These are phyloP conservation scores for Raffaelea ambrosiae DNA, from an alignment of 2,329 filamentous ascomycete species.

Conservation along the genomic window DNA sequence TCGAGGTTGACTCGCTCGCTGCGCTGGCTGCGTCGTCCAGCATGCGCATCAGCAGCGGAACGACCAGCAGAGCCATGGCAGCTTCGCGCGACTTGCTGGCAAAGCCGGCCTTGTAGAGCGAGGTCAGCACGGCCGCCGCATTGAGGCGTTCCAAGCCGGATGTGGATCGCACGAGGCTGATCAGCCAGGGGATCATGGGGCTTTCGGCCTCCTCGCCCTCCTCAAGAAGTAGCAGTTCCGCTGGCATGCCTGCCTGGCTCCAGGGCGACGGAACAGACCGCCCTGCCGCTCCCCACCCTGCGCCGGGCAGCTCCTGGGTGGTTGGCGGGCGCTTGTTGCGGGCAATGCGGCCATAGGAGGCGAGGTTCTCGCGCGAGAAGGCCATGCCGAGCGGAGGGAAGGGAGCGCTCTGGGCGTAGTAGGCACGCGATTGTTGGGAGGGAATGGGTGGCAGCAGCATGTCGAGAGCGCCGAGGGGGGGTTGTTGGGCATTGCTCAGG, in stretches of 20 bases:
- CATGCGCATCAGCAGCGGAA: slow-evolving; percentile 61
- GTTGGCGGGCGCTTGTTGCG: slow-evolving; percentile 16
- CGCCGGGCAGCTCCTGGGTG: slow-evolving; percentile 9
- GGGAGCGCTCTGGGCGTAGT: slow-evolving; percentile 28
- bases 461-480: slow-evolving; percentile 51
- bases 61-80: slow-evolving; percentile 56
- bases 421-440: slow-evolving; percentile 25
- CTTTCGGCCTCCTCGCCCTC: slow-evolving; percentile 56
- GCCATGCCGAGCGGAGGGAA: slow-evolving; percentile 46
- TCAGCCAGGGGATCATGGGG: slow-evolving; percentile 64
- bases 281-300: background rate
- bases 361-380: slow-evolving; percentile 27
- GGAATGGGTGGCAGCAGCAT: slow-evolving; percentile 52
- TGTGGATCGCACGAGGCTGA: slow-evolving; percentile 52
- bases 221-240: background rate
- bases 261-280: too few species aligned
- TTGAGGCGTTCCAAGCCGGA: slow-evolving; percentile 53
- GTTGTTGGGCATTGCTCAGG: slow-evolving; percentile 34
- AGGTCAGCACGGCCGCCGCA: slow-evolving; percentile 60
- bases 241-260: too few species aligned
- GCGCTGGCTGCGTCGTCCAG: slow-evolving; percentile 25
- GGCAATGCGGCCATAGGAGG: slow-evolving; percentile 5
- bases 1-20: slow-evolving; percentile 23
- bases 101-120: slow-evolving; percentile 60
- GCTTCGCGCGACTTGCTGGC: slow-evolving; percentile 55